Conservation (phyloP, 2,329 filamentous ascomycete species). For the Xylariales sp. region DNA sequence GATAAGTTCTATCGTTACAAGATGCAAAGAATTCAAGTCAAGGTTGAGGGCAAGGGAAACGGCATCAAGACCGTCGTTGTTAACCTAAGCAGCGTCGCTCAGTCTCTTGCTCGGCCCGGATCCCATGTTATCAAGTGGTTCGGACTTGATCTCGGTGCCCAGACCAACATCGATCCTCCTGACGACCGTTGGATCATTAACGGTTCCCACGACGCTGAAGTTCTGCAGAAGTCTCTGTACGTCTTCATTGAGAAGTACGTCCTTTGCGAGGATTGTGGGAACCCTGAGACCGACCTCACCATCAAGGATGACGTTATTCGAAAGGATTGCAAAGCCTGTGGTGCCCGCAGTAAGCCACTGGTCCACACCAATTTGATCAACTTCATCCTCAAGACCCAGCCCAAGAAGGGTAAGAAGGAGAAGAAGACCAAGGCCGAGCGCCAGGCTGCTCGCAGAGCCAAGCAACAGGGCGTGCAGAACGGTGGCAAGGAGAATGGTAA, state of each 20-base stretch:
- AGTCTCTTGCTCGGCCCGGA: constrained; percentile 86
- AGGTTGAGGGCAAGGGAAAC: constrained; percentile 99
- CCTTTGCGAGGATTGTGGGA: constrained; percentile 99
- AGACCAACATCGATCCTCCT: constrained; percentile 95
- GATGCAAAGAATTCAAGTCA: constrained; percentile 98
- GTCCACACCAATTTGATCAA: constrained; percentile 91
- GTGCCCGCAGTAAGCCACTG: constrained; percentile 87
- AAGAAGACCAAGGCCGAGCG: constrained; percentile 91
- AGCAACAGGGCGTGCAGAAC: constrained; percentile 63
- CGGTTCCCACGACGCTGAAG: constrained; percentile 88
- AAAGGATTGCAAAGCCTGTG: constrained; percentile 98
- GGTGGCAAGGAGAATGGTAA: constrained; percentile 45
- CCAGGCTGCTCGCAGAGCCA: constrained; percentile 88
- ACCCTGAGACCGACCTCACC: constrained; percentile 92
- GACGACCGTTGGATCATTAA: constrained; percentile 99
- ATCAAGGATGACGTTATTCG: constrained; percentile 91
- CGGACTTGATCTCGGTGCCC: constrained; percentile 95
- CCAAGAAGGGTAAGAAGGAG: constrained; percentile 82
- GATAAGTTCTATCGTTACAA: constrained; percentile 99
- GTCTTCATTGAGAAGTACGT: constrained; percentile 99
- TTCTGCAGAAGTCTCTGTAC: constrained; percentile 97
- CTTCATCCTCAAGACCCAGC: constrained; percentile 95
- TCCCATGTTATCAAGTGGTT: constrained; percentile 99
- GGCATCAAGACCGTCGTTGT: constrained; percentile 99
- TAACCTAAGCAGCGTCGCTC: constrained; percentile 90